Evolutionary conservation across 2,329 filamentous ascomycete genomes (phyloP), one percentile per base, ranked within the genome.

Genomic region (Alternaria triticina): DNA sequence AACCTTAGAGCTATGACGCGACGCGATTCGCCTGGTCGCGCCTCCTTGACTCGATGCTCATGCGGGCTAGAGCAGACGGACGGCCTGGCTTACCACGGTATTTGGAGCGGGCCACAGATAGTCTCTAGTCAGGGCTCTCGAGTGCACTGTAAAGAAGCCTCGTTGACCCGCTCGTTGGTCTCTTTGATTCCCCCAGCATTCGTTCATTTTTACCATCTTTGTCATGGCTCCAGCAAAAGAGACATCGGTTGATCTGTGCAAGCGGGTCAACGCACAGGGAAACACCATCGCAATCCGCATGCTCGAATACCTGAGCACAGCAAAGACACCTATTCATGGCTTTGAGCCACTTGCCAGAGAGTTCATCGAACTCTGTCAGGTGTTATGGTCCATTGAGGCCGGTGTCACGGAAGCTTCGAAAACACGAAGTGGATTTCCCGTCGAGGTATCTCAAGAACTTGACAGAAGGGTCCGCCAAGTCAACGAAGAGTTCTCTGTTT

Each of bases 331-430:
- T 71, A 66, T 81, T 73, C 70, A 76, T 66, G 63, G 82, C 73
- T 64, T 82, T 75, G 85, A 86, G 62, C 80, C 83, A 25, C 83
- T 92, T 20, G 88, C 89, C 10, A 85, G 86, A 65, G 88, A 90
- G 67, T 91, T 91, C 72, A 84, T 92, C 61, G 89, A 91, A 59
- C 87, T 88, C 6, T 62, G 60, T 12, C 60, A 62, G 50, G 60
- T 59, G 45, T 82, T 92, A 45, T 90, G 89, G 83, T 86, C 87
- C n/a, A 88, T 91, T 65, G 89, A 91, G 77, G 86, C 87, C 22
- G 90, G 90, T 6, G 83, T 92, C 27, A 70, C 52, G 30, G 76
- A 77, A 57, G 77, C 82, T 28, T 82, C 83, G 44, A 83, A 82
- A 20, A 61, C 68, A 61, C 80, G 82, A 15, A 86, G 87, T 67